Conservation (phyloP, 176 grass and related monocot genomes). For the Oropetium thomaeum region DNA sequence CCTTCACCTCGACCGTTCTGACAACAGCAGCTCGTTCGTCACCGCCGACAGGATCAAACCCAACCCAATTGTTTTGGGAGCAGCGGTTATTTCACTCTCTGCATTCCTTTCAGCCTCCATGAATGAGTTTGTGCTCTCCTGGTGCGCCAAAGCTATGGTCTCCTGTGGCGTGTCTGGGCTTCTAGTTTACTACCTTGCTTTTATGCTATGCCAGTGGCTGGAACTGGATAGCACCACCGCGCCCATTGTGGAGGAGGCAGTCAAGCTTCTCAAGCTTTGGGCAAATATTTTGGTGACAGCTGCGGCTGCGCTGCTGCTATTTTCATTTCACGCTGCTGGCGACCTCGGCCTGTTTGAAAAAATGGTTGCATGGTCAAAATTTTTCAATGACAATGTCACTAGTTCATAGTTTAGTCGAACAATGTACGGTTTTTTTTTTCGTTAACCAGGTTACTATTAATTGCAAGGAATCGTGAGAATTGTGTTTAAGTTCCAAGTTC, state of each 20-base stretch:
- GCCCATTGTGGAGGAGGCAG: neutral
- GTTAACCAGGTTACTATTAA: neutral
- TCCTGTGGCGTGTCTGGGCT: slow-evolving; percentile 18
- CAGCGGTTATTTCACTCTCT: too few relatives aligned
- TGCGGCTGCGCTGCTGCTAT: neutral
- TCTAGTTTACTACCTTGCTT: neutral
- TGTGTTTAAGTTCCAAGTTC: too few relatives aligned
- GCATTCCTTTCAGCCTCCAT: neutral
- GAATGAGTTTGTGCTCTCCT: neutral
- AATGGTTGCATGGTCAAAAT: neutral
- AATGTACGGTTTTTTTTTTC: neutral
- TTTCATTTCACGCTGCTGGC: neutral
- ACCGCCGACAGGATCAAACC: neutral
- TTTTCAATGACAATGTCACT: neutral
- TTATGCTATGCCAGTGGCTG: slow-evolving; percentile 14
- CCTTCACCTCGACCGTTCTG: neutral
- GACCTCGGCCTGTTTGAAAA: neutral
- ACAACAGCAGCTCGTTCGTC: neutral
- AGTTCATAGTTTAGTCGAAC: neutral
- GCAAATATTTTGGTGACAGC: neutral
- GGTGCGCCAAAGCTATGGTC: neutral
- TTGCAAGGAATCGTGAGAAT: neutral
- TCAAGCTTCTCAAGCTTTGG: neutral
- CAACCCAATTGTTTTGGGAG: neutral
- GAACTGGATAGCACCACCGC: neutral